Evolutionary conservation across 345 rosid genomes (phyloP).

Genomic region (Eutrema japonicum): DNA sequence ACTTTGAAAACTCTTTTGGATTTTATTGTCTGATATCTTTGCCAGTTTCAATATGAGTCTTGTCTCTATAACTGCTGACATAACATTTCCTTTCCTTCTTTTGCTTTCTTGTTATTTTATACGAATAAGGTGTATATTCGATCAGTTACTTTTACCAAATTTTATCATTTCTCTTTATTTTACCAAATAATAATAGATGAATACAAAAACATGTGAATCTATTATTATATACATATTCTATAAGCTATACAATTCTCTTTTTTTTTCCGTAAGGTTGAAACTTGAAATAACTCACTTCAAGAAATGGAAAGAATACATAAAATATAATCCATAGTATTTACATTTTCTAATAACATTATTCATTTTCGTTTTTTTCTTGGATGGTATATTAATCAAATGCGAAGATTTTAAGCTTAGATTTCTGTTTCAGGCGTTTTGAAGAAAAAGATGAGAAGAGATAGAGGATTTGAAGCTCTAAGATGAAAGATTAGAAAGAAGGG

Average conservation of each 20-base stretch:
- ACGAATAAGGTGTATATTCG: constrained; percentile 12
- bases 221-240: too few species aligned
- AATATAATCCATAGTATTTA: background rate
- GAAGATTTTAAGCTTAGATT: constrained; percentile 1
- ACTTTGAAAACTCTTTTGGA: constrained; percentile 47
- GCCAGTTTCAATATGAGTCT: constrained; percentile 39
- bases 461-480: constrained; percentile 54
- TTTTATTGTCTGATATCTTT: constrained; percentile 40
- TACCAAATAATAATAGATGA: background rate
- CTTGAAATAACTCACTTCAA: background rate
- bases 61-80: constrained; percentile 46
- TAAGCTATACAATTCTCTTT: background rate
- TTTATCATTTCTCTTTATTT: constrained; percentile 12
- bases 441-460: constrained; percentile 58
- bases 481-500: constrained; percentile 30
- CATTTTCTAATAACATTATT: background rate
- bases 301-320: background rate
- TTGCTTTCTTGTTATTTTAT: constrained; percentile 31
- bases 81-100: constrained; percentile 30
- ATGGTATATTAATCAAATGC: background rate
- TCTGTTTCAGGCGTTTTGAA: constrained; percentile 55
- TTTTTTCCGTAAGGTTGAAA: background rate
- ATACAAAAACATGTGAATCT: constrained; percentile 15
- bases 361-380: background rate
- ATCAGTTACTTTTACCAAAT: constrained; percentile 30